Evolutionary conservation across 345 rosid genomes (phyloP).

Genomic region (Arabidopsis thaliana): DNA sequence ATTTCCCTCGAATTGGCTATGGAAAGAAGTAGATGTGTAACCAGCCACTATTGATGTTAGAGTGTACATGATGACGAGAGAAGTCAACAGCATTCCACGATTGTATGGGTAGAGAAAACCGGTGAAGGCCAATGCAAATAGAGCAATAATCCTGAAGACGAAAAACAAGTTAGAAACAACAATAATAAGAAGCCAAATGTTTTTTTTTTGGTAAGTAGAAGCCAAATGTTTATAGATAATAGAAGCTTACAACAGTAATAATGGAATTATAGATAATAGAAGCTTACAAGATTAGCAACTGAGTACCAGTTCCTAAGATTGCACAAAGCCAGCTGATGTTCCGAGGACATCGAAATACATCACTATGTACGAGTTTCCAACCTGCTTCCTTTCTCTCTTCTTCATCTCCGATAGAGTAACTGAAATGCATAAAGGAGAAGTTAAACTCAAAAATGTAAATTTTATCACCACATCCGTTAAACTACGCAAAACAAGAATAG

Average conservation of each 20-base stretch:
- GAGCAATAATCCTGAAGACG: conserved; percentile 56
- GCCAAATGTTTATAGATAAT: too few relatives aligned
- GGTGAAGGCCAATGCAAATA: conserved; percentile 62
- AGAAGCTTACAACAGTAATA: background rate
- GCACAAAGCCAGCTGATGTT: conserved; percentile 75
- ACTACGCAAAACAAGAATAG: conserved; percentile 13
- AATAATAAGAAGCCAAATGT: too few relatives aligned
- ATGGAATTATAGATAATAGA: conserved; percentile 16
- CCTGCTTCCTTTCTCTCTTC: conserved; percentile 80
- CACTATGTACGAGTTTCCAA: conserved; percentile 80
- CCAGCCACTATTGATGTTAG: conserved; percentile 80
- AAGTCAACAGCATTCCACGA: conserved; percentile 63
- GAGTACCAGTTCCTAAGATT: conserved; percentile 77
- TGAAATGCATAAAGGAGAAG: conserved; percentile 41
- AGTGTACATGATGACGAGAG: conserved; percentile 58
- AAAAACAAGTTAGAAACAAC: conserved; percentile 26
- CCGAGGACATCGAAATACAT: conserved; percentile 70
- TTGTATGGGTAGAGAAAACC: conserved; percentile 80
- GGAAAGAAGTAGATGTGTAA: conserved; percentile 69
- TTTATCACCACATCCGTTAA: conserved; percentile 13
- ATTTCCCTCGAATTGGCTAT: conserved; percentile 61
- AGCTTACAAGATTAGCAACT: conserved; percentile 74
- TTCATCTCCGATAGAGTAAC: conserved; percentile 66
- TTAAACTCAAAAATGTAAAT: background rate
- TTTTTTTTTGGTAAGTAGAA: too few relatives aligned